phyloP scores from a whole-genome alignment of 2,329 filamentous ascomycete species.

The Davidsoniella australis region DNA sequence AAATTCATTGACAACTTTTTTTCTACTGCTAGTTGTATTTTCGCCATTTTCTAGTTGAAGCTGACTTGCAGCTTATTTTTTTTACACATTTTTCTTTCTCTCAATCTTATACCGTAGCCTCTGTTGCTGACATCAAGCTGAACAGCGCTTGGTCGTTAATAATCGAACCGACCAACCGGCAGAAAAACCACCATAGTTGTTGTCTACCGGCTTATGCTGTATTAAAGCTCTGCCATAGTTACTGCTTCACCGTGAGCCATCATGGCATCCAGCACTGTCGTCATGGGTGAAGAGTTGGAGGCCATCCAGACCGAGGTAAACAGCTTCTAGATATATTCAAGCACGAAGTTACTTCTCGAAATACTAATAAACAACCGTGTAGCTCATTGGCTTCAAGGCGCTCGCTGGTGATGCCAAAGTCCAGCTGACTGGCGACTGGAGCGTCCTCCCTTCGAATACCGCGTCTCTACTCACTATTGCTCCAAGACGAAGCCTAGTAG shows the following conservation, averaged over 20 bases:
- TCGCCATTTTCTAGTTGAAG: background rate
- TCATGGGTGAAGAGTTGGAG: conserved; percentile 47
- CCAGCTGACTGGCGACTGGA: conserved; percentile 65
- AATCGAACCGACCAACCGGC: no score
- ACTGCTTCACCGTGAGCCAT: background rate
- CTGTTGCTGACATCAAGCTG: background rate
- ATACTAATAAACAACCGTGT: conserved; percentile 8
- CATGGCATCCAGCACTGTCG: conserved; percentile 10
- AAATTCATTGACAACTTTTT: conserved; percentile 9
- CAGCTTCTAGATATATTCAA: conserved; percentile 14
- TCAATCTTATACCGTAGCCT: background rate
- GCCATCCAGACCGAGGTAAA: conserved; percentile 69
- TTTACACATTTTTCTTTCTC: background rate
- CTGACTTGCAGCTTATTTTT: background rate
- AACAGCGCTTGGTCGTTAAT: no score
- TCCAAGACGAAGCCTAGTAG: conserved; percentile 61
- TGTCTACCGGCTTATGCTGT: no score
- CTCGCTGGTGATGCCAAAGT: conserved; percentile 69
- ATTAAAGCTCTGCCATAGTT: no score
- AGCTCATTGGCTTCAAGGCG: conserved; percentile 66
- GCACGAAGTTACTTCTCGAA: no score
- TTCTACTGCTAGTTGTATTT: background rate
- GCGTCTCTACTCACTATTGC: conserved; percentile 75
- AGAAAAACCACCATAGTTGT: no score
- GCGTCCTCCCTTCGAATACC: conserved; percentile 54